A percentile compares a stretch with the other conserved stretches of the same genome.
Evolutionary conservation across 208 protist genomes (phyloP).

Genomic region (Crithidia brevicula): DNA sequence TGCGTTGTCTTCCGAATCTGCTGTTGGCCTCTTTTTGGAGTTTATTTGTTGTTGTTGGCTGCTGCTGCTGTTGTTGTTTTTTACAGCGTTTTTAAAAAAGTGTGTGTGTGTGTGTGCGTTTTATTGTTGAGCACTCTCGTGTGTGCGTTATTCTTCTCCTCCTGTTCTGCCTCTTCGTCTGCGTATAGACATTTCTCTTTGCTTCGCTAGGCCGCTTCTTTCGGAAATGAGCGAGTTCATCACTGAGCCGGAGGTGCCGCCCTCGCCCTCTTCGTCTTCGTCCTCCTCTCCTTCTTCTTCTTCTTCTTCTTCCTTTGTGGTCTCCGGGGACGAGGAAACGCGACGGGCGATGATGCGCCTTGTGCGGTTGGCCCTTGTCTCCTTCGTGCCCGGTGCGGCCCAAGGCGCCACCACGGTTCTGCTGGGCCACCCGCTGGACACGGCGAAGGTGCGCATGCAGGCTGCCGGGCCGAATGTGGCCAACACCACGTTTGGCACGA

Average conservation of each 20-base stretch:
- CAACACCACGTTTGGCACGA: conserved; percentile 51
- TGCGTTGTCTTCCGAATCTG: too few species aligned
- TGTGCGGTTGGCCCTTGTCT: conserved; percentile 18
- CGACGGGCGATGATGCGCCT: conserved; percentile 8
- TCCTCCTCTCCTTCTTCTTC: neutral
- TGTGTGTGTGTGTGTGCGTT: too few species aligned
- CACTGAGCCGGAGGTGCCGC: neutral
- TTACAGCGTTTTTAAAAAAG: too few species aligned
- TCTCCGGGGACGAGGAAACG: neutral
- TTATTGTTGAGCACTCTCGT: too few species aligned
- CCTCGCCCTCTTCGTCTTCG: neutral
- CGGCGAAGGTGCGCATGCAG: conserved; percentile 91
- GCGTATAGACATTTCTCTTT: conserved; percentile 1
- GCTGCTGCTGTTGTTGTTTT: too few species aligned
- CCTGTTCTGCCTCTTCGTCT: too few species aligned
- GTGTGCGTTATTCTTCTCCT: too few species aligned
- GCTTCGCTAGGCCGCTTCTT: neutral
- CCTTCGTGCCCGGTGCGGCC: conserved; percentile 78
- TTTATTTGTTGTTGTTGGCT: too few species aligned
- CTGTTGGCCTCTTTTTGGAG: too few species aligned
- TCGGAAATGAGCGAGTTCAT: neutral
- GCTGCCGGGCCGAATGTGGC: conserved; percentile 52
- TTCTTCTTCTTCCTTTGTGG: neutral
- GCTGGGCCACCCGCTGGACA: conserved; percentile 89
- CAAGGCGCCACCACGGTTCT: conserved; percentile 73